Evolutionary conservation across 1,284 basidiomycete genomes (phyloP).

Genomic region (Ustilago tritici): DNA sequence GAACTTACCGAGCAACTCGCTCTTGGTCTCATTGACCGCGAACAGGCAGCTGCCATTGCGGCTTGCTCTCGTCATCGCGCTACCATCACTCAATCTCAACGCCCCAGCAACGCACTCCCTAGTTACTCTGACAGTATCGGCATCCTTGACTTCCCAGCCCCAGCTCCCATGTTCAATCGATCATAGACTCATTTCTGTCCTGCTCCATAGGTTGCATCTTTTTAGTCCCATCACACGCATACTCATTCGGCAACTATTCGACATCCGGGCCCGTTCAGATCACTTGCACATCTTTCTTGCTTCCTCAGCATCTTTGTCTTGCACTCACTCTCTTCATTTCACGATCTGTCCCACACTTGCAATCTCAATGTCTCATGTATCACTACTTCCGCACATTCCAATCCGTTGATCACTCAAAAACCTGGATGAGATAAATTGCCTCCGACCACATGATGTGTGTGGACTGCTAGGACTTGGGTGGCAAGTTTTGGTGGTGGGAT

Average conservation of each 20-base stretch:
- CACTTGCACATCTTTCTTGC: neutral
- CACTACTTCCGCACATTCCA: neutral
- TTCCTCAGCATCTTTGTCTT: neutral
- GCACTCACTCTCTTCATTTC: neutral
- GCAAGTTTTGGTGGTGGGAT: slow-evolving; percentile 27
- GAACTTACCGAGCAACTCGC: slow-evolving; percentile 50
- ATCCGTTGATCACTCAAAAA: neutral
- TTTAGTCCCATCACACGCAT: slow-evolving; percentile 10
- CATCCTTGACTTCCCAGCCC: slow-evolving; percentile 33
- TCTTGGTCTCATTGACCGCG: slow-evolving; percentile 45
- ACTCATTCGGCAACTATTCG: neutral
- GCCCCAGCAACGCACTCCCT: slow-evolving; percentile 18
- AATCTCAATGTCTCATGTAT: neutral
- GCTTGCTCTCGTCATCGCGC: slow-evolving; percentile 26
- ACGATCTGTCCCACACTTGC: neutral
- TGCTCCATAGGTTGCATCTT: neutral
- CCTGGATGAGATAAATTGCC: slow-evolving; percentile 10
- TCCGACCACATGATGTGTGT: slow-evolving; percentile 9
- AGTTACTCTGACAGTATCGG: slow-evolving; percentile 51
- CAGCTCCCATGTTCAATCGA: neutral
- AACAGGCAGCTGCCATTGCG: slow-evolving; percentile 35
- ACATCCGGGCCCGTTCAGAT: neutral
- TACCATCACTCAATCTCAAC: slow-evolving; percentile 18
- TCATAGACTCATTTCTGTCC: neutral
- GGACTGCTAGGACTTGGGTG: slow-evolving; percentile 25